phyloP scores from a whole-genome alignment of 257 asterid species.

The Solanum megistacrolobum region DNA sequence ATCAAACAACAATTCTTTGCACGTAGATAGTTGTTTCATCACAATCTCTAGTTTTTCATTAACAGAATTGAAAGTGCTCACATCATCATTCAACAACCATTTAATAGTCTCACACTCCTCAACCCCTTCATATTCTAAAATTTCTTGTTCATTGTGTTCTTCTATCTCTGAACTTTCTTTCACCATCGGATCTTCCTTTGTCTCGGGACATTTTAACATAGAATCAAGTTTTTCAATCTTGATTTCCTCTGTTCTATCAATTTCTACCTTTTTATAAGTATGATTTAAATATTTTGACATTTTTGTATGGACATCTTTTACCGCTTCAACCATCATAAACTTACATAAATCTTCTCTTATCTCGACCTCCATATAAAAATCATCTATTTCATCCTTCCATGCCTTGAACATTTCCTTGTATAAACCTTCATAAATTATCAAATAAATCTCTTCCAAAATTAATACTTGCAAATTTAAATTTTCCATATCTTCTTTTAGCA shows the following conservation, averaged over 20 bases:
- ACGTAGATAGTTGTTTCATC: neutral
- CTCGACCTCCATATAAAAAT: constrained; percentile 11
- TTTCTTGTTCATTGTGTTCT: constrained; percentile 29
- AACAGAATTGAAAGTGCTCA: constrained; percentile 15
- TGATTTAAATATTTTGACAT: constrained; percentile 12
- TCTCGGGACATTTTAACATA: constrained; percentile 15
- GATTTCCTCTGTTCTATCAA: constrained; percentile 20
- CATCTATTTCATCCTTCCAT: constrained; percentile 24
- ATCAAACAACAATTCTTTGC: neutral
- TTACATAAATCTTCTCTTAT: constrained; percentile 27
- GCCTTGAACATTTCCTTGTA: constrained; percentile 21
- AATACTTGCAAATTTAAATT: constrained; percentile 20
- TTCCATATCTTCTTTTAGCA: constrained; percentile 23
- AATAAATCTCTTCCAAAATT: constrained; percentile 33
- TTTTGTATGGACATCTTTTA: constrained; percentile 13
- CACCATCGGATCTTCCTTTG: constrained; percentile 35
- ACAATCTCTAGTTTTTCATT: neutral
- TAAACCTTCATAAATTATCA: constrained; percentile 24
- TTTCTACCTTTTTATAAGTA: constrained; percentile 15
- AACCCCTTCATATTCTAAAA: constrained; percentile 29
- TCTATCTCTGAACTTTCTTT: constrained; percentile 28
- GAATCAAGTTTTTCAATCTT: constrained; percentile 25
- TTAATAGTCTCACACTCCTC: constrained; percentile 42
- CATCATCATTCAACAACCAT: constrained; percentile 44
- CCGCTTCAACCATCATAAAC: constrained; percentile 18